Evolutionary conservation across 371 early-diverging fungal species (phyloP).

Genomic region (Mucor saturninus): DNA sequence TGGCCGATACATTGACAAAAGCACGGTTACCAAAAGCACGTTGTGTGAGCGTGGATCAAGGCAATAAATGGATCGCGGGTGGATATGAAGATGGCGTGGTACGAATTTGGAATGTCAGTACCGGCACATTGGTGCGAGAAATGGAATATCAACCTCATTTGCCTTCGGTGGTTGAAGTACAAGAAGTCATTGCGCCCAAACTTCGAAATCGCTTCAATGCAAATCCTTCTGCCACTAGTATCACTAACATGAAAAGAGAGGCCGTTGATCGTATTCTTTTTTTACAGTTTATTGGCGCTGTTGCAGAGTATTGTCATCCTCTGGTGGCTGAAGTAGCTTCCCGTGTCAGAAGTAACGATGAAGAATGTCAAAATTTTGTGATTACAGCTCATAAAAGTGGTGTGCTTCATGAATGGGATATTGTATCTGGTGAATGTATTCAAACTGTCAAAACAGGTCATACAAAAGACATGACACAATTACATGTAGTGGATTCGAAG

Average conservation of each 20-base stretch:
- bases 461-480: conserved; percentile 24
- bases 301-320: conserved; percentile 24
- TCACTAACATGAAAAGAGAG: background rate
- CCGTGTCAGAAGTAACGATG: background rate
- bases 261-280: conserved; percentile 23
- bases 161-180: conserved; percentile 13
- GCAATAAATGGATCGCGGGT: conserved; percentile 39
- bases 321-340: conserved; percentile 25
- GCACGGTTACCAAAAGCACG: conserved; percentile 15
- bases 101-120: conserved; percentile 36
- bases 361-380: conserved; percentile 26
- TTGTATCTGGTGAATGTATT: conserved; percentile 36
- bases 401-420: conserved; percentile 36
- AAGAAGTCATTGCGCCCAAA: background rate
- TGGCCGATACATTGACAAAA: background rate
- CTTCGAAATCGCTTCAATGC: conserved; percentile 8
- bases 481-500: conserved; percentile 31
- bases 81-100: conserved; percentile 34
- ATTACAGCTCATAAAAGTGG: conserved; percentile 36
- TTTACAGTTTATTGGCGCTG: conserved; percentile 23
- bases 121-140: conserved; percentile 28
- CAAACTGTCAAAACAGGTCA: conserved; percentile 30
- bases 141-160: conserved; percentile 15
- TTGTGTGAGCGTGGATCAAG: conserved; percentile 31
- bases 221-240: background rate